phyloP scores from a whole-genome alignment of 1,284 basidiomycete genomes.

The Testicularia cyperi region DNA sequence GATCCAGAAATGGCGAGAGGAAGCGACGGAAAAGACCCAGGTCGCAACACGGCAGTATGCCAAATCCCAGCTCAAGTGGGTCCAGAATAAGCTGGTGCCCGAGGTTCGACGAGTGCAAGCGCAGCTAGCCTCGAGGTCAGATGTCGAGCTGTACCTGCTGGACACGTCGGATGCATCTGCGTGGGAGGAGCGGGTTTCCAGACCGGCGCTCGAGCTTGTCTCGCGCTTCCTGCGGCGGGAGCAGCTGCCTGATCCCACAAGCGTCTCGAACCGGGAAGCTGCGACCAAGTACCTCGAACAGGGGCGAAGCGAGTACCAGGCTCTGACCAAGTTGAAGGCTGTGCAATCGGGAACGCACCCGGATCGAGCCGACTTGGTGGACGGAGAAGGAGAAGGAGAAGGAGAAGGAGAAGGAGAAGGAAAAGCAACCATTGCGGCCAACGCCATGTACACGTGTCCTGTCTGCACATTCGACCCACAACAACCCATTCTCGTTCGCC shows the following conservation, averaged over 20 bases:
- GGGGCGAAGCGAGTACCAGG: slow-evolving; percentile 53
- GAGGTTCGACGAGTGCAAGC: slow-evolving; percentile 63
- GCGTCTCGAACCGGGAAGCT: slow-evolving; percentile 67
- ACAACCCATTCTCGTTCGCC: background rate
- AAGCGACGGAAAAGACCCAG: slow-evolving; percentile 79
- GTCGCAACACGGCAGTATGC: slow-evolving; percentile 86
- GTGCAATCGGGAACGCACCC: no score
- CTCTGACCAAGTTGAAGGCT: slow-evolving; percentile 63
- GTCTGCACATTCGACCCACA: background rate
- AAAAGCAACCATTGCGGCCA: background rate
- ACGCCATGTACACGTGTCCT: background rate
- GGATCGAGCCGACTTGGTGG: slow-evolving; percentile 55
- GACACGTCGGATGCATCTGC: slow-evolving; percentile 68
- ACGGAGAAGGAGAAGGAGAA: slow-evolving; percentile 11
- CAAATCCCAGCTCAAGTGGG: slow-evolving; percentile 87
- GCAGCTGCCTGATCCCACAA: slow-evolving; percentile 67
- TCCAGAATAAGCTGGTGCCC: slow-evolving; percentile 84
- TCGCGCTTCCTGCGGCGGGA: slow-evolving; percentile 65
- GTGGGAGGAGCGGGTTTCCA: slow-evolving; percentile 64
- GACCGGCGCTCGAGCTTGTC: slow-evolving; percentile 44
- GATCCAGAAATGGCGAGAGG: slow-evolving; percentile 62
- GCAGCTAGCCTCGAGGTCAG: slow-evolving; percentile 1
- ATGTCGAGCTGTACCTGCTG: slow-evolving; percentile 65
- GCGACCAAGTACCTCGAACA: slow-evolving; percentile 61
- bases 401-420: background rate